These are phyloP conservation scores for Cercospora brassicicola DNA, from an alignment of 2,329 filamentous ascomycete genomes.

Conservation along the genomic window DNA sequence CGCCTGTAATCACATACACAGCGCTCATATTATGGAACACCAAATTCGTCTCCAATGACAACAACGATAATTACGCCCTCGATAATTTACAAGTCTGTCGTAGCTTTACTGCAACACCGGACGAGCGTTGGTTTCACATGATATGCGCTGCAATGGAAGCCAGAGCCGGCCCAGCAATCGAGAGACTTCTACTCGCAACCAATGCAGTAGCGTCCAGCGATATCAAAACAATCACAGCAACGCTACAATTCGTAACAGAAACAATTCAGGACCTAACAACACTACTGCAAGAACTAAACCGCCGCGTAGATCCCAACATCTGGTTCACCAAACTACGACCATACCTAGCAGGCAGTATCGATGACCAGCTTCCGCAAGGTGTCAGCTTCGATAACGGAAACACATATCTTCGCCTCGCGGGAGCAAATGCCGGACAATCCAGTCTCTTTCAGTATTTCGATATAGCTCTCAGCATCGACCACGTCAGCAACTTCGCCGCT, in stretches of 20 bases:
- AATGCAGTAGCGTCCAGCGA: background rate
- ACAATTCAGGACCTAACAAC: background rate
- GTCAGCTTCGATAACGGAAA: background rate
- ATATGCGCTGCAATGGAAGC: background rate
- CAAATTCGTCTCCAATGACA: background rate
- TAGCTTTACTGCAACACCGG: background rate
- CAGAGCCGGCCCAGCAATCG: background rate
- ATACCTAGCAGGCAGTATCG: background rate
- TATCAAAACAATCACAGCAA: background rate
- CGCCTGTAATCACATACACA: background rate
- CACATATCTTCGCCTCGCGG: background rate
- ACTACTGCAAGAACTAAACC: background rate
- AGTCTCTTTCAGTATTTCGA: background rate
- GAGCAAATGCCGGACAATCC: background rate
- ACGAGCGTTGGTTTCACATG: background rate
- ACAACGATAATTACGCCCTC: background rate
- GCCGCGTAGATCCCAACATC: background rate
- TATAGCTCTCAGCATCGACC: background rate
- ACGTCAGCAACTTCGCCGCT: background rate
- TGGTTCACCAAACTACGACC: background rate
- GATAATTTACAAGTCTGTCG: background rate
- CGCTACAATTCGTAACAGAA: background rate
- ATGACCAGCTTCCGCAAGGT: background rate
- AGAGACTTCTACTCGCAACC: background rate
- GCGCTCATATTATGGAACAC: background rate